Conservation (phyloP, 2,329 filamentous ascomycete genomes). For the Trichoderma sp. region DNA sequence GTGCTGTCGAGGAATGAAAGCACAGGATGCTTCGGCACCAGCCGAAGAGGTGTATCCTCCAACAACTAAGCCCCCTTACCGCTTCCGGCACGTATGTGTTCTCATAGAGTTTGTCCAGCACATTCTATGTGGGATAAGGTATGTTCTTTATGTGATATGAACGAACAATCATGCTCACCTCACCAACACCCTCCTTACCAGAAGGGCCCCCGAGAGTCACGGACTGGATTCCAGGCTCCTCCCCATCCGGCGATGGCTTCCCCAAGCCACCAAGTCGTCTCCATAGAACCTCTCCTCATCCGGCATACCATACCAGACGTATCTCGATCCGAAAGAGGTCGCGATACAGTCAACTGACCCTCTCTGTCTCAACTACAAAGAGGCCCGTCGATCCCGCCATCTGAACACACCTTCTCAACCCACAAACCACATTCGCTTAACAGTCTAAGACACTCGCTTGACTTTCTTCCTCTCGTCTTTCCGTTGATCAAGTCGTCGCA, state of each 20-base stretch:
- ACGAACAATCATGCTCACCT: not conserved
- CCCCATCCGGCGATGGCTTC: constrained; percentile 20
- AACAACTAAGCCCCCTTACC: constrained; percentile 2
- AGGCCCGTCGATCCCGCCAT: constrained; percentile 27
- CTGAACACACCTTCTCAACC: not conserved
- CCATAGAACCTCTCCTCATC: constrained; percentile 15
- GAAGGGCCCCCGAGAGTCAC: not conserved
- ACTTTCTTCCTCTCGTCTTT: constrained; percentile 26
- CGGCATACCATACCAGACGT: not conserved
- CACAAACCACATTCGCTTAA: constrained; percentile 8
- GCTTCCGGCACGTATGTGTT: constrained; percentile 7
- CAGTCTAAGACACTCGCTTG: constrained; percentile 10
- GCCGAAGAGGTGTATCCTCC: not conserved
- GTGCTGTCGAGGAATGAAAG: not conserved
- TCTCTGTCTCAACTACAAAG: constrained; percentile 30
- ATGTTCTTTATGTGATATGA: not conserved
- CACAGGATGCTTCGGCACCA: not conserved
- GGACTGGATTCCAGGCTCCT: constrained; percentile 3
- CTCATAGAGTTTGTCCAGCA: not conserved
- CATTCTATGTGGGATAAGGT: not conserved
- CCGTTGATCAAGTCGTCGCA: constrained; percentile 15
- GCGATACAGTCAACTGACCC: constrained; percentile 8
- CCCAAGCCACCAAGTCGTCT: not conserved
- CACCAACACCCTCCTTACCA: not conserved
- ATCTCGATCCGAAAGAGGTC: constrained; percentile 26